A percentile compares a stretch with the other conserved stretches of the same genome.
These are phyloP conservation scores for Haematococcus sp. DNA, from an alignment of 139 green algal species.

Conservation along the genomic window DNA sequence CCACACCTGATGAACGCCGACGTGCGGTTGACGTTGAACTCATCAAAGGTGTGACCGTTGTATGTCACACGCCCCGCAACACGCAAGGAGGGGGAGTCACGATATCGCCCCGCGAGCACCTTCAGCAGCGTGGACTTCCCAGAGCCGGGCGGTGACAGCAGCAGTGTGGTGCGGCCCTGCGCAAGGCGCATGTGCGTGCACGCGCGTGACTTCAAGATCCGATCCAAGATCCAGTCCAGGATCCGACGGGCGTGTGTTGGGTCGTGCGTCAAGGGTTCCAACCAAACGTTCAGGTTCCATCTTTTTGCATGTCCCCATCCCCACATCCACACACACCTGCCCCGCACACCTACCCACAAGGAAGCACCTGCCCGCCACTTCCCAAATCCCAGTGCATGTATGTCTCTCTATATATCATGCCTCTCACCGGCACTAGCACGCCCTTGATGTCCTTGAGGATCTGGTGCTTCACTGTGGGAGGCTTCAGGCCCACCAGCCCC, in stretches of 20 bases:
- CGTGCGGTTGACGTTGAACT: conserved; percentile 59
- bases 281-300: too few species aligned
- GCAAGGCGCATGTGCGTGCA: not conserved
- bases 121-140: conserved; percentile 61
- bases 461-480: conserved; percentile 16
- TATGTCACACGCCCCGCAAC: conserved; percentile 53
- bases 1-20: conserved; percentile 56
- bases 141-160: conserved; percentile 67
- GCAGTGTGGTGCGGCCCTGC: conserved; percentile 57
- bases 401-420: too few species aligned
- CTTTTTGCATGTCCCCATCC: too few species aligned
- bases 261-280: too few species aligned
- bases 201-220: not conserved
- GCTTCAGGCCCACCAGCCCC: conserved; percentile 11
- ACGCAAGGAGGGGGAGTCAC: not conserved
- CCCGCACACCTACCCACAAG: too few species aligned
- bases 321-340: not conserved
- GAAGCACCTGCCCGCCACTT: too few species aligned
- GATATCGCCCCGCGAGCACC: conserved; percentile 39
- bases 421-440: conserved; percentile 42
- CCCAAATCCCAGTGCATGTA: too few species aligned
- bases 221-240: not conserved
- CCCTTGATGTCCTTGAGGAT: conserved; percentile 44
- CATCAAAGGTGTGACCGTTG: conserved; percentile 60
- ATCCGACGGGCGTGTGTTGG: too few species aligned